Evolutionary conservation across 306 rosid genomes (phyloP).

Genomic region (Rubus idaeus): DNA sequence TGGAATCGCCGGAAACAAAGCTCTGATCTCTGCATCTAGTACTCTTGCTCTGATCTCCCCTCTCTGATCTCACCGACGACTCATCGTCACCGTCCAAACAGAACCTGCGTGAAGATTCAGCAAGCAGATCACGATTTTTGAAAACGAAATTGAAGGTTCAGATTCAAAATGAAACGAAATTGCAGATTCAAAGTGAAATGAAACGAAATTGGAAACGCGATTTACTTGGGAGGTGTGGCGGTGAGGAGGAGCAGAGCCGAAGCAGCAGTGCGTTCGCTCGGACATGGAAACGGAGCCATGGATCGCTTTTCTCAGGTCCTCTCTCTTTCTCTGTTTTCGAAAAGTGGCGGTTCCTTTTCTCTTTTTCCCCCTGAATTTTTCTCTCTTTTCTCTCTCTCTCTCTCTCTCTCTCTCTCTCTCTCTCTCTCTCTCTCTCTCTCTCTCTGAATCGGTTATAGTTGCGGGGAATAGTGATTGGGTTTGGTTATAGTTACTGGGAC

Average conservation of each 20-base stretch:
- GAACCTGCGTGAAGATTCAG: conserved; percentile 33
- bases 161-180: background rate
- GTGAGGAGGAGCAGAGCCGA: conserved; percentile 80
- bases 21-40: conserved; percentile 23
- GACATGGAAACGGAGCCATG: conserved; percentile 59
- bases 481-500: background rate
- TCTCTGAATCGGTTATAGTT: background rate
- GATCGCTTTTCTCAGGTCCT: conserved; percentile 13
- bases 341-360: conserved; percentile 56
- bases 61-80: conserved; percentile 17
- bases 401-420: conserved; percentile 14
- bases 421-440: background rate
- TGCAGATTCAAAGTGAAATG: background rate
- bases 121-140: background rate
- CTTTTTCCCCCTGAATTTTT: conserved; percentile 10
- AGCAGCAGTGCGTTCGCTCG: conserved; percentile 63
- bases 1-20: conserved; percentile 28
- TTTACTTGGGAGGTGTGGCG: conserved; percentile 37
- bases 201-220: background rate
- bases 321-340: conserved; percentile 28
- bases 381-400: conserved; percentile 8
- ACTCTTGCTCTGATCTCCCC: conserved; percentile 23
- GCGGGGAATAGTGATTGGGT: background rate
- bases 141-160: background rate
- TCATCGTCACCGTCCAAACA: conserved; percentile 20